Evolutionary conservation across 2,329 filamentous ascomycete genomes (phyloP).

Genomic region (Trichophyton verrucosum): DNA sequence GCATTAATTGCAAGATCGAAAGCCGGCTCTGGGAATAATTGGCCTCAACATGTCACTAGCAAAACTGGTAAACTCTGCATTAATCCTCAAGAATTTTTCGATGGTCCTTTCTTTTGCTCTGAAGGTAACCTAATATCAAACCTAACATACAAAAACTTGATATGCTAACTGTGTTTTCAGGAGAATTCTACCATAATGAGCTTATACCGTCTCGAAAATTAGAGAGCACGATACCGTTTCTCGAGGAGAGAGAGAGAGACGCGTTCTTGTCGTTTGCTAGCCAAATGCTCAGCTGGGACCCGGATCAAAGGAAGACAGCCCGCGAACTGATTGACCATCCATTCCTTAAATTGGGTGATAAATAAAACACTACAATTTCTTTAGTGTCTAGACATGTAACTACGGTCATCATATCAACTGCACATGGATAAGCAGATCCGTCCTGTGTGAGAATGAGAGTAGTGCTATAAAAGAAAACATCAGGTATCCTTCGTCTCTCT

Average conservation of each 20-base stretch:
- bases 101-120: background rate
- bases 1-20: constrained; percentile 26
- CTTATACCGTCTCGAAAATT: constrained; percentile 18
- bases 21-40: constrained; percentile 29
- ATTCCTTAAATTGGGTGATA: constrained; percentile 18
- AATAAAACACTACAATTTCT: background rate
- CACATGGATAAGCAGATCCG: too few relatives aligned
- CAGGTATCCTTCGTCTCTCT: too few relatives aligned
- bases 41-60: constrained; percentile 25
- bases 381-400: too few relatives aligned
- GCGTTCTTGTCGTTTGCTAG: constrained; percentile 23
- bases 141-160: background rate
- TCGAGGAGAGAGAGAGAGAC: constrained; percentile 22
- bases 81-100: background rate
- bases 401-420: too few relatives aligned
- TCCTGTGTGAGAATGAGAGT: too few relatives aligned
- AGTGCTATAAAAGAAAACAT: too few relatives aligned
- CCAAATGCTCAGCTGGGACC: constrained; percentile 18
- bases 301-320: constrained; percentile 26
- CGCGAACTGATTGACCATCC: constrained; percentile 25
- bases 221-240: constrained; percentile 16
- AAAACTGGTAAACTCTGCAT: constrained; percentile 4
- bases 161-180: constrained; percentile 10
- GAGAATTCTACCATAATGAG: constrained; percentile 9
- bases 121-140: background rate